These are phyloP conservation scores for Coniophora puteana DNA, from an alignment of 1,284 basidiomycete species.

Conservation along the genomic window DNA sequence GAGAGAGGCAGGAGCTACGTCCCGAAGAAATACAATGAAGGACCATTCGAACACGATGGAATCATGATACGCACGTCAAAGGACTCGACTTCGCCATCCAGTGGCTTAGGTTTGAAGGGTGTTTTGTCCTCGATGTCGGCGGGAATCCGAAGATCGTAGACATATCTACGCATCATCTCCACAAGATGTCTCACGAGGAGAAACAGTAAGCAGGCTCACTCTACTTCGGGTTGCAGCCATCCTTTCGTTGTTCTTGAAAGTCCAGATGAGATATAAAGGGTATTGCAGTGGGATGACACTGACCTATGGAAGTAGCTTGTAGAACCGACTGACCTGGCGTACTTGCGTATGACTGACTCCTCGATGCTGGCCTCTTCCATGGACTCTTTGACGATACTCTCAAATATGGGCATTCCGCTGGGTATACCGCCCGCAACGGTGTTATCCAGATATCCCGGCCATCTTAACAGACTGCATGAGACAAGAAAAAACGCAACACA, in stretches of 20 bases:
- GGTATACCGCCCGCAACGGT: conserved; percentile 78
- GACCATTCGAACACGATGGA: background rate
- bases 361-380: conserved; percentile 87
- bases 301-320: conserved; percentile 72
- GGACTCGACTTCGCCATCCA: conserved; percentile 91
- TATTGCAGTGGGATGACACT: conserved; percentile 10
- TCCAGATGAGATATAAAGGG: conserved; percentile 4
- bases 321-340: conserved; percentile 57
- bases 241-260: conserved; percentile 56
- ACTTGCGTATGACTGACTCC: conserved; percentile 53
- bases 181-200: conserved; percentile 3
- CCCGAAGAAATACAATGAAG: background rate
- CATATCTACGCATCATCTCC: conserved; percentile 46
- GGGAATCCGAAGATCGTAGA: conserved; percentile 79
- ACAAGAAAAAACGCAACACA: conserved; percentile 3
- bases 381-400: conserved; percentile 87
- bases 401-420: conserved; percentile 70
- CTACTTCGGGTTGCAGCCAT: conserved; percentile 86
- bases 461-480: conserved; percentile 39
- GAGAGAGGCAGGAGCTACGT: conserved; percentile 57
- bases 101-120: conserved; percentile 64
- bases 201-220: conserved; percentile 44
- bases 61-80: conserved; percentile 58
- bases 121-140: conserved; percentile 38
- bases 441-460: conserved; percentile 77